Base-by-base conservation (phyloP, 257 asterid species). In the Gardenia jasminoides region DNA sequence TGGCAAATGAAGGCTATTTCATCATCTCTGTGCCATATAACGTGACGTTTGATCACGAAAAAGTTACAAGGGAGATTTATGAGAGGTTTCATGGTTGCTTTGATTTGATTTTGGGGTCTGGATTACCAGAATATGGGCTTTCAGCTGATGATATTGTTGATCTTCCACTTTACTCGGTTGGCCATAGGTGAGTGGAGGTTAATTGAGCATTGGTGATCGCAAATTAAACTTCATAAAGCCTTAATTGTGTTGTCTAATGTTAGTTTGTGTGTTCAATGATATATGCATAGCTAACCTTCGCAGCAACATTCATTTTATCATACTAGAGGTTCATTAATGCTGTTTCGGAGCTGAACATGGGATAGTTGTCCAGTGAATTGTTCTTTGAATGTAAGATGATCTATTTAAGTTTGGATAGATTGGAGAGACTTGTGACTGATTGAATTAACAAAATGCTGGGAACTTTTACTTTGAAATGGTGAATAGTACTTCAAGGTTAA, bases 1-100 rank as follows among this genome's bases (percentile, higher is more conserved):
- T 96, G 88, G 97, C 98, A 70, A 87, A 77, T 41, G 98, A 92
- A 84, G 98, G 99, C 64, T 96, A 90, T 85, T 80, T 93, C 81
- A 86, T 96, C 26, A 85, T 96, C 69, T 91, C 91, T 12, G 98
- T 96, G 86, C 99, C 99, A 10, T 96, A 96, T 75, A 92, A 96
- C 77, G 99, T 96, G 82, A 96, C 97, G 19, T 96, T 96, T 86
- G 97, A 96, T 69, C 99, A 96, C 62, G 92, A 89, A 70, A 86
- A 81, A 83, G 94, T 90, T 48, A 82, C 97, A 2, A 87, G 87
- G 72, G 93, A 91, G 78, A 87, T 91, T 74, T 92, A 78, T 84
- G 85, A 88, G 80, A 87, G 98, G 74, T 95, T 92, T 78, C 93
- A 91, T 81, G 50, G 86, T 46, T 93, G 94, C 83, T 85, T 90